Base-by-base conservation (phyloP, 345 rosid species). In the thale cress (Arabidopsis thaliana) region DNA sequence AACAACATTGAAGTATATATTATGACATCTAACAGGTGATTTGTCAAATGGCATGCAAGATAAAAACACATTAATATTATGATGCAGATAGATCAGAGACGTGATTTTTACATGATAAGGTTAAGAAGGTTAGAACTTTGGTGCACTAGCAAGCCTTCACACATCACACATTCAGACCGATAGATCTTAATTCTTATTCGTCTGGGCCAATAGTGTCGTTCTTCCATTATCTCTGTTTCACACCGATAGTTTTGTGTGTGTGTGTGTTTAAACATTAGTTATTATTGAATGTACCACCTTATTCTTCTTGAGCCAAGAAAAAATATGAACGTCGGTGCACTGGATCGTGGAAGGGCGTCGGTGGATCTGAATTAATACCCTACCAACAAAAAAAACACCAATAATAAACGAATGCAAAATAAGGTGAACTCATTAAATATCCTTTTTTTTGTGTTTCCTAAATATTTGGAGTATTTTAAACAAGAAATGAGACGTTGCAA, bases 351-450 rank as follows among this genome's bases (percentile, higher is more conserved):
- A 53, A 28, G 20, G 12, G n/a, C 59, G 59, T 55, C 36, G 37
- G 59, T 55, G 59, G 59, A 55, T 55, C 59, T 55, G 59, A 55
- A 25, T 53, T 11, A 25, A 55, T 28, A 55, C 38, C 59, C 37
- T 55, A 55, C 59, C 36, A 55, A 13, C 59, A 55, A 55, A 30
- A 30, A 55, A 55, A 2, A 16, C 48, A 53, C 6, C 8, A 50
- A 50, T 23, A 28, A 55, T 55, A 53, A 64, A 32, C 30, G 11
- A 49, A 23, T 37, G 70, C 45, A 65, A 71, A 49, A 30, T 61
- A 38, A 50, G 61, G 76, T 72, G 69, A 62, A 61, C 61, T 40
- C 69, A 72, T 61, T 61, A 48, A 60, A 11, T 71, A 36, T 25
- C 50, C 8, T 4, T 0, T 23, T 14, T 71, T 41, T 32, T 48